Evolutionary conservation across 805 yeast species (phyloP), one percentile per base, ranked within the genome.

Genomic region (Barnettozyma siamensis): DNA sequence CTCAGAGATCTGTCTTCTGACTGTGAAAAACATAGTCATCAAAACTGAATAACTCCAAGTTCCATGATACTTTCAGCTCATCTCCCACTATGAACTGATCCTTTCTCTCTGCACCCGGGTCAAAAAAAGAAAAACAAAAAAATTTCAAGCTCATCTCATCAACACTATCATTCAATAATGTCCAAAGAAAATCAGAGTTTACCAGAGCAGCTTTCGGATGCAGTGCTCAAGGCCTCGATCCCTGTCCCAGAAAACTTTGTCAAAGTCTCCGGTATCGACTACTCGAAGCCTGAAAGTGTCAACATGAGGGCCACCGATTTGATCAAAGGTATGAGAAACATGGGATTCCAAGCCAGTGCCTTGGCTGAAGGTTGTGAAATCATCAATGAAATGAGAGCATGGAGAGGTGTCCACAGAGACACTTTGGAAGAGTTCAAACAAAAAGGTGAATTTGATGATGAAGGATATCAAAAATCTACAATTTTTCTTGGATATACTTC

Each of bases 261-360:
- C 21, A 73, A 80, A 55, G 96, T 94, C 20, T 69, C 76, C 43
- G 99, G 99, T 43, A 79, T 93, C 38, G 97, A 93, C 64, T 93
- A 91, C 66, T 80, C 91, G 35, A 73, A 79, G 53, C 82, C 84
- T 32, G 76, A 75, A 38, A 84, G 91, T 42, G 75, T 75, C 52
- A 78, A 89, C 63, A 78, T 86, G 75, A 69, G 73, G 34, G 99
- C 98, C 32, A 70, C 73, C 12, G 89, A 86, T 55, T 69, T 93
- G 50, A 75, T 93, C 48, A 70, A 69, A 27, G 77, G 91, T 26
- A 93, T 94, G 99, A 80, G 71, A 54, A 80, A 79, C 30, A 93
- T 94, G 97, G 99, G 99, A 7, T 93, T 91, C 70, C 99, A 93
- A 68, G 99, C 95, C 9, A 77, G 89, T 7, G 74, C 91, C 7